phyloP scores from a whole-genome alignment of 352 stramenopile species.

The Phytophthora nicotianae region DNA sequence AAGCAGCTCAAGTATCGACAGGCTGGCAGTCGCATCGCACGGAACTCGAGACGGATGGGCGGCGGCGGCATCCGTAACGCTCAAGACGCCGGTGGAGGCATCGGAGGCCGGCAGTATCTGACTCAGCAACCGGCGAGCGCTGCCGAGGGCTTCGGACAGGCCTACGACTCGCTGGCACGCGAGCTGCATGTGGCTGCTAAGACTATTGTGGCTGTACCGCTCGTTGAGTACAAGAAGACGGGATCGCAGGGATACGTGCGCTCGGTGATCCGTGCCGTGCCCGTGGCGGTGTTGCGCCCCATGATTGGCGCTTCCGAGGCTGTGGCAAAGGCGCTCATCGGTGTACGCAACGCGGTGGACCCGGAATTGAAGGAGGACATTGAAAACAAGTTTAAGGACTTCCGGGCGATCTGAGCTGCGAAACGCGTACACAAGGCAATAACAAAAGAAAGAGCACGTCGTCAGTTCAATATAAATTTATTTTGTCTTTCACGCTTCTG shows the following conservation, averaged over 20 bases:
- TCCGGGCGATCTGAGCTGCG: constrained; percentile 46
- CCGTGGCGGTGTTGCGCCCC: constrained; percentile 79
- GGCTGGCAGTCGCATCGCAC: constrained; percentile 74
- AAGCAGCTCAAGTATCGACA: constrained; percentile 84
- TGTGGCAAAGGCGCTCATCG: constrained; percentile 86
- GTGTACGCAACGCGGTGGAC: constrained; percentile 86
- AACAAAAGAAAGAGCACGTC: not conserved
- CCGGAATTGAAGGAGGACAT: constrained; percentile 91
- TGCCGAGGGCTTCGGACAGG: constrained; percentile 81
- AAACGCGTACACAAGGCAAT: not conserved
- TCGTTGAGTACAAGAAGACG: constrained; percentile 92
- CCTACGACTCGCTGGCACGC: constrained; percentile 84
- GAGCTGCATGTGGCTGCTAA: constrained; percentile 87
- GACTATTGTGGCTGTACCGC: constrained; percentile 87
- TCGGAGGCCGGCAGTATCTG: constrained; percentile 82
- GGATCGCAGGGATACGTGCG: constrained; percentile 89
- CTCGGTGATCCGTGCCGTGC: constrained; percentile 88
- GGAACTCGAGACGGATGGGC: constrained; percentile 81
- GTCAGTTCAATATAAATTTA: constrained; percentile 17
- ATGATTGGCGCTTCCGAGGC: constrained; percentile 90
- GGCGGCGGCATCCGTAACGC: constrained; percentile 78
- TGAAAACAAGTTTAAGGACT: constrained; percentile 93
- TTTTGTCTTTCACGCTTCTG: constrained; percentile 7
- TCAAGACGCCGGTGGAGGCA: constrained; percentile 72
- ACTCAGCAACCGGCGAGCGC: constrained; percentile 83